These are phyloP conservation scores for Gypsophila paniculata DNA, from an alignment of 179 eudicot genomes.

Conservation along the genomic window DNA sequence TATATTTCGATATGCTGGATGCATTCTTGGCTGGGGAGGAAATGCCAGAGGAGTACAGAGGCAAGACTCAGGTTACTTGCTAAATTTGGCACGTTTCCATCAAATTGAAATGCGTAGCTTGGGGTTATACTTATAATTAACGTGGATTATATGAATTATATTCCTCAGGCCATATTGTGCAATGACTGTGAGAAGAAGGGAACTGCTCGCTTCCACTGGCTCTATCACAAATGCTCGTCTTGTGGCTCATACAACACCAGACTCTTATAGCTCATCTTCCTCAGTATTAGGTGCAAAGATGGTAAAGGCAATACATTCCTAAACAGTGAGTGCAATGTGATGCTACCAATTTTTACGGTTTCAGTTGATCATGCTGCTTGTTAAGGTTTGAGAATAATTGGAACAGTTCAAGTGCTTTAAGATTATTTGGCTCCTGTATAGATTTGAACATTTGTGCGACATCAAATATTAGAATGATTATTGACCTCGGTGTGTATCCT, in stretches of 20 bases:
- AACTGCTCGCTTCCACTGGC: constrained; percentile 70
- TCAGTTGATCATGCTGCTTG: constrained; percentile 18
- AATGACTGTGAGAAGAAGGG: constrained; percentile 89
- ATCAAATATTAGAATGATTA: constrained; percentile 15
- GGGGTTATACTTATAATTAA: constrained; percentile 5
- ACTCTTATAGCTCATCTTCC: constrained; percentile 39
- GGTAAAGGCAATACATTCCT: constrained; percentile 18
- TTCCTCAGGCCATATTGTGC: constrained; percentile 76
- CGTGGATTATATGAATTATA: neutral
- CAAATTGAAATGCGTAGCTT: neutral
- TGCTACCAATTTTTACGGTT: constrained; percentile 23
- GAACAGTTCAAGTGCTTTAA: constrained; percentile 3
- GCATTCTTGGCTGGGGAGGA: constrained; percentile 82
- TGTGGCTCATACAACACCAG: constrained; percentile 91
- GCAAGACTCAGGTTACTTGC: constrained; percentile 67
- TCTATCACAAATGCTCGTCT: constrained; percentile 72
- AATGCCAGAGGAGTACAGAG: constrained; percentile 67
- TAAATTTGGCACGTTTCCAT: constrained; percentile 12
- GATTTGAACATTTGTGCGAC: constrained; percentile 1
- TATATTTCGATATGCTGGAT: constrained; percentile 81
- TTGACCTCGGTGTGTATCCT: neutral
- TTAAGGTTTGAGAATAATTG: constrained; percentile 17
- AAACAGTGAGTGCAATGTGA: constrained; percentile 11
- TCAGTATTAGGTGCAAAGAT: constrained; percentile 6
- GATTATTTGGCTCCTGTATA: neutral